Base-by-base conservation (phyloP, 225 moss, liverwort and hornwort genomes). In the Physcomitrium patens region DNA sequence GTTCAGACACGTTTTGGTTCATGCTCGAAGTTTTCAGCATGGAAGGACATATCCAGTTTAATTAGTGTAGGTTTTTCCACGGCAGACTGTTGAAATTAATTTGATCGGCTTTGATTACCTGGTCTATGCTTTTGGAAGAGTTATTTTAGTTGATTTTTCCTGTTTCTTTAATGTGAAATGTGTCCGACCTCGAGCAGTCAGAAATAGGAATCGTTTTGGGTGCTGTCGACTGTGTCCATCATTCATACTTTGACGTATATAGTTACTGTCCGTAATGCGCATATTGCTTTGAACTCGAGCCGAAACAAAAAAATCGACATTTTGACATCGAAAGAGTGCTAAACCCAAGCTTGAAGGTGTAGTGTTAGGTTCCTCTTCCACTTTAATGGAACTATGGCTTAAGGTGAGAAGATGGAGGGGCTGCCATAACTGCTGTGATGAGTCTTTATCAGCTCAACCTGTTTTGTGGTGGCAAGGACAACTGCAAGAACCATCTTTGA, bases 41-140 rank as follows among this genome's bases (percentile, higher is more conserved):
- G 28, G 23, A 74, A 57, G 19, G 41, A 56, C 64, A 42, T 57
- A 55, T 69, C 49, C 47, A 68, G 63, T 14, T 24, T 26, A 54
- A 37, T 63, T 7, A 69, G n/a, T 68, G 44, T 55, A 60, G 24
- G 24, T 24, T 24, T 24, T 24, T 24, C 50, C 59, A 24, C 19
- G 16, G 65, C n/a, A 58, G 50, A 22, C 22, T 5, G 63, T 60
- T 57, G 56, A 49, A 70, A 45, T 49, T 23, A 55, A 28, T 52
- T 59, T 70, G 59, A 60, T 54, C 46, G 47, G 67, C 67, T 45
- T 9, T 76, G 56, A 48, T 42, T n/a, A 74, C 57, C 10, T 69
- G 28, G 55, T 63, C 61, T 12, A 26, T 64, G 57, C 43, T 64
- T 65, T 60, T 69, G 62, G 42, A 41, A 71, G 58, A 28, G 44